These are phyloP conservation scores for Crucihimalaya himalaica DNA, from an alignment of 345 rosid species.

Conservation along the genomic window DNA sequence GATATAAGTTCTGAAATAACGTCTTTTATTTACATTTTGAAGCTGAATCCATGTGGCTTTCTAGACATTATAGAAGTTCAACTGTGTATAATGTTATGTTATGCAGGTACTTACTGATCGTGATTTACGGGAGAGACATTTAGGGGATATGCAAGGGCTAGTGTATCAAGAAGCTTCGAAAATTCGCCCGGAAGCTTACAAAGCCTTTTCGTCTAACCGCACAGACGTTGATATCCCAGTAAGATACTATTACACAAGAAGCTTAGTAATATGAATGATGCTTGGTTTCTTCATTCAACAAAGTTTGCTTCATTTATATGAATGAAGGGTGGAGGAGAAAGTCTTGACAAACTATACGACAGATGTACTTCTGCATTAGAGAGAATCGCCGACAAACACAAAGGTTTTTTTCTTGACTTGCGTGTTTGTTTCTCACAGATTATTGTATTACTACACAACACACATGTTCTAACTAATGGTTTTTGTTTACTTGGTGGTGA, in stretches of 20 bases:
- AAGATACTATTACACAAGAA: conserved; percentile 31
- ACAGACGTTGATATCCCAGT: conserved; percentile 77
- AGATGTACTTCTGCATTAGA: conserved; percentile 68
- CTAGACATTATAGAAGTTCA: background rate
- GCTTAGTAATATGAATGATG: background rate
- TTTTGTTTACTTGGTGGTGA: background rate
- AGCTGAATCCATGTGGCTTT: background rate
- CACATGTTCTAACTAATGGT: background rate
- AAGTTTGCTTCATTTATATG: background rate
- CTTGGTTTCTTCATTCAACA: background rate
- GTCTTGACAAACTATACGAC: conserved; percentile 63
- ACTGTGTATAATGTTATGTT: background rate
- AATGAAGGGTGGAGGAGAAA: conserved; percentile 88
- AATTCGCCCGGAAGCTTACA: conserved; percentile 53
- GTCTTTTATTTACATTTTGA: background rate
- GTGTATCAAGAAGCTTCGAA: conserved; percentile 56
- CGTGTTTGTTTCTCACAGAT: background rate
- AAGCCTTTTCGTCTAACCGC: conserved; percentile 59
- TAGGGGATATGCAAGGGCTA: conserved; percentile 87
- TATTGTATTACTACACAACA: background rate
- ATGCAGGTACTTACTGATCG: conserved; percentile 66
- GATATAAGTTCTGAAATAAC: background rate
- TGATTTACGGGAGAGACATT: conserved; percentile 69
- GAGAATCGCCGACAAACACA: conserved; percentile 69
- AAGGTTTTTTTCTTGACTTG: conserved; percentile 41